Evolutionary conservation across 1,284 basidiomycete species (phyloP), one percentile per base, ranked within the genome.

Genomic region (Caloboletus firmus): DNA sequence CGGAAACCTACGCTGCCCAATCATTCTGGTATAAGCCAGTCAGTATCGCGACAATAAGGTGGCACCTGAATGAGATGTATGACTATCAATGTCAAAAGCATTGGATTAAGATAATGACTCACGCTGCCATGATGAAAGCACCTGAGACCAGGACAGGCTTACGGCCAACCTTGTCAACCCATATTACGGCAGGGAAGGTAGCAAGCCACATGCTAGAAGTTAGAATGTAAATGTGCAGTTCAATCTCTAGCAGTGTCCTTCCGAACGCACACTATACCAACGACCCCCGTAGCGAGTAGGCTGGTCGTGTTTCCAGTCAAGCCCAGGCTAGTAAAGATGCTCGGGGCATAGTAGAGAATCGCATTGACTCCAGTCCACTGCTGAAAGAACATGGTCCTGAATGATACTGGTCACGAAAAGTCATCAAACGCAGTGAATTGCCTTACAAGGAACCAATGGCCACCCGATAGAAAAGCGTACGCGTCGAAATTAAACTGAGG

Each of bases 271-370:
- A 82, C 86, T 62, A 93, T 83, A 45, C 91, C 91, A 53, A 92
- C 91, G 12, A 93, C 83, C 47, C 91, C 91, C 11, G 91, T 93
- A 2, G 90, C 88, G 32, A 93, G 77, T 2, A 91, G 76, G 0
- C 79, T 81, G 35, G 76, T 79, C 0, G 85, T 78, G 62, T 80
- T 85, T 2, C 84, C 83, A 1, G 74, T 78, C 41, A 87, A 68
- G 20, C 84, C 80, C 17, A 90, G 76, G 5, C 63, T 59, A 45
- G 73, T 42, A 75, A 90, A 89, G 56, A 91, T 87, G 39, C 72
- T 77, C 1, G 84, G 85, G 0, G 84, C 84, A 55, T 87, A 88
- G 69, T 87, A 87, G n/a, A 87, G 66, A 56, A 87, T 83, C 5
- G 83, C 82, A 58, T 86, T 86, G 56, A 84, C 76, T 52, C 83